Base-by-base conservation (phyloP, 495 filamentous ascomycete species). In the Penicillium atrosanguineum region DNA sequence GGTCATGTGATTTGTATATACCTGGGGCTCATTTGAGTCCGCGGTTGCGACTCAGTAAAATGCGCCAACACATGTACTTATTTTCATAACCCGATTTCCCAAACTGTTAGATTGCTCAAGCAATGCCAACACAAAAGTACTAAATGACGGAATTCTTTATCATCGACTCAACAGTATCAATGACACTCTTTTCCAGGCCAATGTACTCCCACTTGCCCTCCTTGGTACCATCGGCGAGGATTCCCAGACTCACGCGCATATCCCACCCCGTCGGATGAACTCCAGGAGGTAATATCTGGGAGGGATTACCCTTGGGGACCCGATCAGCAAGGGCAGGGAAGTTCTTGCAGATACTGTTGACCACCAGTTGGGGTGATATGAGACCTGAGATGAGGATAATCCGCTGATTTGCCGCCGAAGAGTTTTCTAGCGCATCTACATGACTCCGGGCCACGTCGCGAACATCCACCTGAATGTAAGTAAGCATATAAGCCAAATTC, bases 381-480 rank as follows among this genome's bases (percentile, higher is more conserved):
- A 60, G 43, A 4, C 50, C 55, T 0, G 62, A 55, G 11, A 69
- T 61, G 16, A 72, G 60, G 12, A 66, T 18, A 46, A 69, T 65
- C 14, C 65, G 64, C 25, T 74, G 60, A 38, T 61, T 66, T 12
- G 49, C 49, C 2, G 70, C 71, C 1, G 54, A 63, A 8, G 67
- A 62, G 11, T 54, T 65, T 7, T 53, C 67, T 6, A 74, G 46
- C 0, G 72, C 62, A 16, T 59, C 46, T 42, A 74, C 55, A 46
- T 77, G 75, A 7, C 69, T 66, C 7, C 53, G 56, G 9, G 72
- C 70, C 9, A 75, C 61, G 45, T 72, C 52, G 21, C 70, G 70
- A 39, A 72, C 67, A 38, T 74, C 70, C 19, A 76, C 63, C 58
- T 75, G 37, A 16, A 49, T 46, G 21, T 40, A 52, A 34, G 28